Conservation (phyloP, 1,284 basidiomycete genomes). For the Neolentinus lepideus region DNA sequence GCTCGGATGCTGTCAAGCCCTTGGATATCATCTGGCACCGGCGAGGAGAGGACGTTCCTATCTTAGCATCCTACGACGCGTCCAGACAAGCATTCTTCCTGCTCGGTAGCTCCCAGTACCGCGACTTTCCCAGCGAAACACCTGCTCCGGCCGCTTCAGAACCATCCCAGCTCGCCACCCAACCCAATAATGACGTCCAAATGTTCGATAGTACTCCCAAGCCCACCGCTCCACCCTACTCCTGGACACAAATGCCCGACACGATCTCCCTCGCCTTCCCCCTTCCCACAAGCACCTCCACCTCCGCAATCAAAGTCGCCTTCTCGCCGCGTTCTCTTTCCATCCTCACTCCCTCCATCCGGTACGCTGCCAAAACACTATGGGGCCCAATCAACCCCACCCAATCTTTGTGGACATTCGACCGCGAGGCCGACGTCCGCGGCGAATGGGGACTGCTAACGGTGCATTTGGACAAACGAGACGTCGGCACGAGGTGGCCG, state of each 20-base stretch:
- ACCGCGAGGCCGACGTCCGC: conserved; percentile 58
- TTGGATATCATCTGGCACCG: conserved; percentile 62
- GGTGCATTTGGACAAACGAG: conserved; percentile 79
- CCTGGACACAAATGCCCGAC: conserved; percentile 86
- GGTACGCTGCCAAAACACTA: conserved; percentile 55
- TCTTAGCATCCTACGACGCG: conserved; percentile 46
- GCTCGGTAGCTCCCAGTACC: conserved; percentile 51
- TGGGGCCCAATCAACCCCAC: conserved; percentile 73
- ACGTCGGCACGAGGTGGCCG: conserved; percentile 78
- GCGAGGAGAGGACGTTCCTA: conserved; percentile 65
- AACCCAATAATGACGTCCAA: conserved; percentile 7
- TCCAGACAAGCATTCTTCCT: conserved; percentile 42
- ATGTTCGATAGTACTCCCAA: conserved; percentile 5
- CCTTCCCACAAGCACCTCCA: conserved; percentile 63
- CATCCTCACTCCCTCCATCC: conserved; percentile 38
- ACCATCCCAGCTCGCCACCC: conserved; percentile 30
- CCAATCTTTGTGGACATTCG: conserved; percentile 85
- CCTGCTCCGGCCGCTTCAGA: conserved; percentile 47
- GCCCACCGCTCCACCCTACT: conserved; percentile 65
- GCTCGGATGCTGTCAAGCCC: conserved; percentile 22
- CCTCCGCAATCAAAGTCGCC: conserved; percentile 55
- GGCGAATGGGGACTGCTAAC: conserved; percentile 56
- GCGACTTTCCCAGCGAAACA: conserved; percentile 3
- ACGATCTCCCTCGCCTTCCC: conserved; percentile 79
- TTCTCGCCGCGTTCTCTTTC: conserved; percentile 40